Evolutionary conservation across 2,329 filamentous ascomycete species (phyloP), one percentile per base, ranked within the genome.

Genomic region (Lojkania enalia): DNA sequence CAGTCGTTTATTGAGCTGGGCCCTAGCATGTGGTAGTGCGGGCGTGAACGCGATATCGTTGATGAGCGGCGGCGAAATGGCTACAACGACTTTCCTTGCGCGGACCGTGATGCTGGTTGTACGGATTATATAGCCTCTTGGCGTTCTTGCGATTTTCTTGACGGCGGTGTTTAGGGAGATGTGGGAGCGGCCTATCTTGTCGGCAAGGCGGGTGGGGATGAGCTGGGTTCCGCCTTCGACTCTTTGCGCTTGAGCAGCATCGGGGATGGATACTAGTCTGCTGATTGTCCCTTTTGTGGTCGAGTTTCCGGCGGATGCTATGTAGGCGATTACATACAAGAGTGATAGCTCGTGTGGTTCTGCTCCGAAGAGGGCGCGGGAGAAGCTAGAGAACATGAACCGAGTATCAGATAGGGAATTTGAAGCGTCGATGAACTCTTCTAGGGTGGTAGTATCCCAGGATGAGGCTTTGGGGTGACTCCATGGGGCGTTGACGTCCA

Each of bases 31-130:
- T 0, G 76, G 75, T 1, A 84, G 67, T 0, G 66, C 44, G 0
- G 81, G 80, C 0, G 58, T 39, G 58, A 83, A 82, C 0, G 31
- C 42, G 21, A 84, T 76, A 5, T 61, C 68, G 23, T 71, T 69
- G 16, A 75, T 66, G 0, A 75, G 61, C 0, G 79, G 73, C 2
- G 70, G 74, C 0, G 80, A 76, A 0, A 81, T 61, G 0, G 78
- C 73, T 1, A 74, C 56, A 38, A 83, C 75, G 13, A 79, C 72
- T 27, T 74, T 75, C 12, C 67, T 66, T 2, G 72, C 74, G 4
- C 54, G 46, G 40, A 72, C 67, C 0, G 56, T 58, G 2, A 56
- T 54, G 1, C 42, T 46, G 2, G 41, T 48, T 5, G 64, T 57
- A 3, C 33, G 11, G 19, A 58, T 42, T 14, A 35, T 35, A 23